These are phyloP conservation scores for Podospora pseudocomata DNA, from an alignment of 495 filamentous ascomycete genomes.

Conservation along the genomic window DNA sequence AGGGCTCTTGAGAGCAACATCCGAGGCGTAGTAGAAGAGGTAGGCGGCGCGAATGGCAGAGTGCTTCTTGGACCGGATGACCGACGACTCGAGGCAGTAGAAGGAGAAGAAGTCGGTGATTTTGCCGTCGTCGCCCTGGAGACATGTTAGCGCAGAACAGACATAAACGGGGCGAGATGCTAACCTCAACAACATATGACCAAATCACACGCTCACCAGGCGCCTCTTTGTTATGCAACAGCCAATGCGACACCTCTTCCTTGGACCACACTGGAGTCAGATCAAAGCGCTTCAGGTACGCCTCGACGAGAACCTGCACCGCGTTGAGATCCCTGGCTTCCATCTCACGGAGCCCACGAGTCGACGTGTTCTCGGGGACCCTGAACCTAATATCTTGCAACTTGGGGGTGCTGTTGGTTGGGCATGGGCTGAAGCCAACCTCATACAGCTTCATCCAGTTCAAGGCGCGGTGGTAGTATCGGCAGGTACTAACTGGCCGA, in stretches of 20 bases:
- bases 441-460: constrained; percentile 96
- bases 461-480: constrained; percentile 89
- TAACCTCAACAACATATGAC: constrained; percentile 84
- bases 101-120: constrained; percentile 97
- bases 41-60: constrained; percentile 80
- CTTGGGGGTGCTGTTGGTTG: constrained; percentile 71
- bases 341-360: constrained; percentile 73
- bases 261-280: constrained; percentile 76
- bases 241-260: constrained; percentile 84
- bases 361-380: constrained; percentile 67
- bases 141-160: background rate
- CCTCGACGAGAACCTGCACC: constrained; percentile 68
- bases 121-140: constrained; percentile 53
- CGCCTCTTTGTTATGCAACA: constrained; percentile 61
- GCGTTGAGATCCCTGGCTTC: constrained; percentile 73
- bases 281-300: constrained; percentile 75
- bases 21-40: constrained; percentile 92
- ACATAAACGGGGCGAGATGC: background rate
- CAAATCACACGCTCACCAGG: constrained; percentile 78
- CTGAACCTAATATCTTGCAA: constrained; percentile 77
- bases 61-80: constrained; percentile 76
- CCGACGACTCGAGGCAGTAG: constrained; percentile 88
- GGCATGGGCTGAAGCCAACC: constrained; percentile 83
- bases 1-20: constrained; percentile 64
- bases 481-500: constrained; percentile 82